A percentile compares a stretch with the other conserved stretches of the same genome.
These are phyloP conservation scores for Didymella pomorum DNA, from an alignment of 2,329 filamentous ascomycete genomes.

Conservation along the genomic window DNA sequence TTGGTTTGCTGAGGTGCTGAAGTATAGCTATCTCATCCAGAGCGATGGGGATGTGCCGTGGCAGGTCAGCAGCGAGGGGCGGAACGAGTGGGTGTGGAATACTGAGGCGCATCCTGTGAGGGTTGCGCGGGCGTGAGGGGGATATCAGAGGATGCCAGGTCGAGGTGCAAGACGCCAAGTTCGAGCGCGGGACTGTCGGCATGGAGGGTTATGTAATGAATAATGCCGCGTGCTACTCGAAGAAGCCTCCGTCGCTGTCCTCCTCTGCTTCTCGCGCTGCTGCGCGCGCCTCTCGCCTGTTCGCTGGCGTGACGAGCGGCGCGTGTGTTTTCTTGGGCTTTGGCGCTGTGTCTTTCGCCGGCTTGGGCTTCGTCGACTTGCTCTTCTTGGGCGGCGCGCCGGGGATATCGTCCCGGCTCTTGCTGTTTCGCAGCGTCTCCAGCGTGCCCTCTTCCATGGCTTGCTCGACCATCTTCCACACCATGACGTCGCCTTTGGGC, in stretches of 20 bases:
- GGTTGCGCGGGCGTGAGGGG: conserved; percentile 38
- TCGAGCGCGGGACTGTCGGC: background rate
- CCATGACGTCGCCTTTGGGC: conserved; percentile 61
- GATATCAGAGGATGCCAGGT: too few species aligned
- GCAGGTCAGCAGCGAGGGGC: conserved; percentile 60
- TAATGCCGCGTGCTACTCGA: conserved; percentile 37
- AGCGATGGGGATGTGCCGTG: conserved; percentile 67
- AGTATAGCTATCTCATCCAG: conserved; percentile 79
- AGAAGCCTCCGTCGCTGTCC: conserved; percentile 51
- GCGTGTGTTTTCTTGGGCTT: conserved; percentile 30
- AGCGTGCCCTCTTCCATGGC: conserved; percentile 67
- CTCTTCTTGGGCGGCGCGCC: conserved; percentile 35
- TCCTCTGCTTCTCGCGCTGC: conserved; percentile 34
- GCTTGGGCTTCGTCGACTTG: conserved; percentile 24
- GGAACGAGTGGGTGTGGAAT: conserved; percentile 68
- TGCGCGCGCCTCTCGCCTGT: conserved; percentile 33
- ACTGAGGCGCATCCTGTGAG: conserved; percentile 71
- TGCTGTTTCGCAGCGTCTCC: conserved; percentile 64
- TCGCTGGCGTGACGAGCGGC: conserved; percentile 23
- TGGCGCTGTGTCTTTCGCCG: conserved; percentile 22
- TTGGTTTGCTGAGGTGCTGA: conserved; percentile 86
- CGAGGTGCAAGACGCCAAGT: background rate
- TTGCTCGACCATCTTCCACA: conserved; percentile 74
- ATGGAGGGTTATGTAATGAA: conserved; percentile 27
- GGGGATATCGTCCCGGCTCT: conserved; percentile 33